A percentile compares a stretch with the other conserved stretches of the same genome.
These are phyloP conservation scores for Fusarium sp. DNA, from an alignment of 2,329 filamentous ascomycete genomes.

Conservation along the genomic window DNA sequence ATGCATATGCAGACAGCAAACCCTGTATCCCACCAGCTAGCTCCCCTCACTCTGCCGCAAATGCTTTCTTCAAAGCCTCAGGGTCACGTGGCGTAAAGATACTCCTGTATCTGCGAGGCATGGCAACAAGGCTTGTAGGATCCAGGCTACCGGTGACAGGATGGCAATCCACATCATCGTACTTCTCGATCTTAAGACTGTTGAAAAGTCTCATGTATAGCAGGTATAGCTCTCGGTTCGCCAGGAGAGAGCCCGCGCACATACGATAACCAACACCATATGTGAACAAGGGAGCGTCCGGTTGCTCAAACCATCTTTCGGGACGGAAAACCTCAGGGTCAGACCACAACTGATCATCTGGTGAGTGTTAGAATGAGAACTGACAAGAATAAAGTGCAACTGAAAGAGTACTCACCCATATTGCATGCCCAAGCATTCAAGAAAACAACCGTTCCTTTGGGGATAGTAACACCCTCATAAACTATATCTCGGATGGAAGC, in stretches of 20 bases:
- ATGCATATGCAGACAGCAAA: too few species aligned
- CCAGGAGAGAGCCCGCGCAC: constrained; percentile 71
- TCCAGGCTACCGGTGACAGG: constrained; percentile 72
- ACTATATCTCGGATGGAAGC: constrained; percentile 72
- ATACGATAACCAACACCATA: constrained; percentile 78
- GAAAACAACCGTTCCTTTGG: constrained; percentile 74
- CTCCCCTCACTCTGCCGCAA: not conserved
- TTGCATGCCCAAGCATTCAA: constrained; percentile 79
- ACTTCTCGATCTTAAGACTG: constrained; percentile 71
- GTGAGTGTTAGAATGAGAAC: not conserved
- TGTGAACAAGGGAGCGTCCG: constrained; percentile 75
- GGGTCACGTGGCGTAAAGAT: constrained; percentile 67
- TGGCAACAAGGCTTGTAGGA: constrained; percentile 73
- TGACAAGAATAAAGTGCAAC: too few species aligned
- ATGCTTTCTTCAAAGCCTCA: constrained; percentile 36
- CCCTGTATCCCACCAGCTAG: not conserved
- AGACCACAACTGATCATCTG: constrained; percentile 44
- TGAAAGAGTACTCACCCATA: constrained; percentile 66
- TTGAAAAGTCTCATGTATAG: constrained; percentile 74
- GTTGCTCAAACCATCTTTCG: constrained; percentile 70
- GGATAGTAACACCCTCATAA: constrained; percentile 71
- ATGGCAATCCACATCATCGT: constrained; percentile 69
- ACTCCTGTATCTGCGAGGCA: constrained; percentile 71
- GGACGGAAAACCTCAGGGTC: constrained; percentile 71
- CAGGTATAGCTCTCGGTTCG: constrained; percentile 76